Base-by-base conservation (phyloP, 108 stramenopile genomes). In the Conticribra guillardii region DNA sequence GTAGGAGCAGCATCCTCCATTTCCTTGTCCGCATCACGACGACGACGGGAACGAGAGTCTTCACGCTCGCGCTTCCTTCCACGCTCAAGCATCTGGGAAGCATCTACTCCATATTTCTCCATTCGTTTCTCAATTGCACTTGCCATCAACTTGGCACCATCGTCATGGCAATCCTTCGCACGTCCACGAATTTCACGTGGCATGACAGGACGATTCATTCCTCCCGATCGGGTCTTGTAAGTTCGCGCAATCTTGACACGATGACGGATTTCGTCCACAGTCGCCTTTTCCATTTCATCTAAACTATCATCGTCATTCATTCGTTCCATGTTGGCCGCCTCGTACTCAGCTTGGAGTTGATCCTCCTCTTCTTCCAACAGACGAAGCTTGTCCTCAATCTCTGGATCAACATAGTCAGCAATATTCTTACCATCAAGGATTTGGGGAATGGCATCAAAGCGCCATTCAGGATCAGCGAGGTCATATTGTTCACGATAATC, bases 371-470 rank as follows among this genome's bases (percentile, higher is more conserved):
- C 69, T 75, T 98, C 98, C 56, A 98, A 80, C 0, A 85, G 88
- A n/a, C 62, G 84, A 33, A 98, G 82, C 54, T 84, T 88, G 28
- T 79, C 86, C 30, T 89, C 86, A 64, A 98, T 96, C 60, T 96
- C 96, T 22, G 94, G 90, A 66, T 98, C 98, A 28, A 98, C 69
- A 61, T 79, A 99, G 73, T 99, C 99, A 21, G 90, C 90, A 68
- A 99, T 94, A 73, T 99, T 99, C 86, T 96, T 98, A n/a, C 99
- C 99, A 78, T 99, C 97, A 65, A 98, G 83, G 61, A 99, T 97
- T 71, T 99, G 93, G 14, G 99, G 99, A 56, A 98, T 94, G 31
- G 86, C 85, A 79, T 99, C 99, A 70, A 92, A 94, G 57, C 80
- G 81, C 96, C 96, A 98, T 32, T 95, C 92, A 18, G 93, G 93